Evolutionary conservation across 441 rosid species (phyloP), one percentile per base, ranked within the genome.

Genomic region (Francoa sonchifolia): DNA sequence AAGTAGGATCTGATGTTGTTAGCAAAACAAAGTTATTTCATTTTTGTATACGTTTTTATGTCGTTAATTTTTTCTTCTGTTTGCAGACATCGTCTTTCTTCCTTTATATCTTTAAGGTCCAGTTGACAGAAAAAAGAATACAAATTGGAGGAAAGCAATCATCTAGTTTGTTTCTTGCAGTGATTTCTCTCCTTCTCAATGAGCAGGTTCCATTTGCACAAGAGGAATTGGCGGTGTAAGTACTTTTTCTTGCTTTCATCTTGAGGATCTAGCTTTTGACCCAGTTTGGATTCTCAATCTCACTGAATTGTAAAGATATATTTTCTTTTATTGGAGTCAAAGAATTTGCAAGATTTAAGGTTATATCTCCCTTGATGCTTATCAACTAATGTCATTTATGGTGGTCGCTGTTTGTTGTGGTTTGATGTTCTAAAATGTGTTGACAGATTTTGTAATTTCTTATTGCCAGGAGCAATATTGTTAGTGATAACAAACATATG

Each of bases 141-240:
- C 79, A 67, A 43, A 46, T 66, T 12, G 88, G 94, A 40, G 94
- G 81, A 67, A 85, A 74, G 68, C 94, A 80, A 36, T 80, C 85
- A 7, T 68, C 84, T 39, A 79, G 71, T 38, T 37, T 86, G 54
- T 61, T 59, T 56, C 69, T 90, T 50, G 94, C 85, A 13, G 71
- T 59, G 26, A 48, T 83, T 47, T 65, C 85, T 52, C 71, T 79
- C 56, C 69, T 90, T 63, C 71, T 86, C 30, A 69, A 62, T 37
- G 99, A 90, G 76, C 85, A 71, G 60, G 79, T 90, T 42, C 99
- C 96, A 42, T 80, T 90, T 68, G 68, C 78, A 2, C 72, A 58
- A 39, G 67, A 70, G 47, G 62, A 73, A 53, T 61, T 86, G 72
- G 58, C 79, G 33, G 76, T 83, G 99, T 90, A 75, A 80, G 87